Conservation (phyloP, 768 basidiomycete genomes). For the Trametes villosa region DNA sequence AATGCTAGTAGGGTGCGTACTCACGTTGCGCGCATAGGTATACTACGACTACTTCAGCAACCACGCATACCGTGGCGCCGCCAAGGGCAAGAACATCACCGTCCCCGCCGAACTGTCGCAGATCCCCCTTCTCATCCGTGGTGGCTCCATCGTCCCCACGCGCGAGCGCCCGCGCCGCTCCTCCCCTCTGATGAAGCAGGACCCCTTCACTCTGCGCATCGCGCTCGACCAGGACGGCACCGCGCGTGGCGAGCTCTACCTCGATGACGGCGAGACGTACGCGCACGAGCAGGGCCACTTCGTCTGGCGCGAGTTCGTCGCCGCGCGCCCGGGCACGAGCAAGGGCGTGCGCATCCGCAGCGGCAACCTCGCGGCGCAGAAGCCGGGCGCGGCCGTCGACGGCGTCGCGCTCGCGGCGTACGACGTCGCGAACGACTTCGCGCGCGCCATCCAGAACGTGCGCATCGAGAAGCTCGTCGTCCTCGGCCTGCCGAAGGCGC, state of each 20-base stretch:
- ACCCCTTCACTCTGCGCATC: constrained; percentile 91
- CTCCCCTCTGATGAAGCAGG: constrained; percentile 84
- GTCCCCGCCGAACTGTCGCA: constrained; percentile 81
- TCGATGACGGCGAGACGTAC: constrained; percentile 92
- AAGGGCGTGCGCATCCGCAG: constrained; percentile 54
- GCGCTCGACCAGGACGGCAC: constrained; percentile 63
- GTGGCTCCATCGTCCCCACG: constrained; percentile 87
- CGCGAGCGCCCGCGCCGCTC: constrained; percentile 87
- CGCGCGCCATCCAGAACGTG: constrained; percentile 65
- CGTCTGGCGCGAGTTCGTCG: constrained; percentile 79
- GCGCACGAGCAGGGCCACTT: constrained; percentile 75
- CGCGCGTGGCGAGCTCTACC: constrained; percentile 87
- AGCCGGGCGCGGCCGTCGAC: constrained; percentile 53
- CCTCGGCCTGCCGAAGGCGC: constrained; percentile 68
- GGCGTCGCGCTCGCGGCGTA: constrained; percentile 54
- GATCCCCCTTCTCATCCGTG: constrained; percentile 85
- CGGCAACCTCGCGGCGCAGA: constrained; percentile 53
- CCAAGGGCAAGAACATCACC: constrained; percentile 68
- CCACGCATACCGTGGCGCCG: constrained; percentile 64
- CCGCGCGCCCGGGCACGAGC: constrained; percentile 49
- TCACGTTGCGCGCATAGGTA: constrained; percentile 48
- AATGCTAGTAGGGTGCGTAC: background rate
- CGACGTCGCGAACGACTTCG: constrained; percentile 67
- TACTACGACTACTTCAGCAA: constrained; percentile 94
- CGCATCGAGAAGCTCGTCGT: constrained; percentile 84